Evolutionary conservation across 345 rosid genomes (phyloP).

Genomic region (Corymbia maculata): DNA sequence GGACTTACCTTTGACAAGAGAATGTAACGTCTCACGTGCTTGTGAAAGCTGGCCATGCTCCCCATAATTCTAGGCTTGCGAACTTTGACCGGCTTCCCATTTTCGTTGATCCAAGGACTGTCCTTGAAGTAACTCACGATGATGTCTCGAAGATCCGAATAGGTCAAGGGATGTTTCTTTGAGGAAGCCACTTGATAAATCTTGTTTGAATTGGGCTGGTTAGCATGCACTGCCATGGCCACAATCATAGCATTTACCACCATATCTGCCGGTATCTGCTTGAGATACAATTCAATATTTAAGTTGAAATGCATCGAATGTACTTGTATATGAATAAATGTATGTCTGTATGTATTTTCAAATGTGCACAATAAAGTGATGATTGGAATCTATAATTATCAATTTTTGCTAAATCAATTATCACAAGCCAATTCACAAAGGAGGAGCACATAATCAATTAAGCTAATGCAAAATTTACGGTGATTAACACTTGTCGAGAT

Average conservation of each 20-base stretch:
- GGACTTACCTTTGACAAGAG: constrained; percentile 15
- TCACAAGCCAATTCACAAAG: background rate
- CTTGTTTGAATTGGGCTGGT: background rate
- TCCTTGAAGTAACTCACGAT: constrained; percentile 5
- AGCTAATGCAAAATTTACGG: background rate
- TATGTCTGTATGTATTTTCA: background rate
- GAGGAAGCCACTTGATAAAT: constrained; percentile 27
- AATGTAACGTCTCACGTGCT: constrained; percentile 17
- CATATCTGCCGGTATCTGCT: constrained; percentile 24
- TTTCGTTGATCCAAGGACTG: constrained; percentile 24
- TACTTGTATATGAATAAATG: background rate
- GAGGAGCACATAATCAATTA: background rate
- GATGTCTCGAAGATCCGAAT: constrained; percentile 5
- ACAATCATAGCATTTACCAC: constrained; percentile 19
- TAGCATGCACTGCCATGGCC: constrained; percentile 2
- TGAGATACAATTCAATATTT: background rate
- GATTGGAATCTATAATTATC: no score
- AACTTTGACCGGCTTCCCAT: constrained; percentile 22
- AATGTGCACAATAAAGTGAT: background rate
- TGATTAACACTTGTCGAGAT: background rate
- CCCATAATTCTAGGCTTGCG: background rate
- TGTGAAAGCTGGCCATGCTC: constrained; percentile 19
- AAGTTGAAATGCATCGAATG: background rate
- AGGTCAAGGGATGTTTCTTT: constrained; percentile 3
- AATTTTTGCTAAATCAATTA: no score